Evolutionary conservation across 495 filamentous ascomycete species (phyloP), one percentile per base, ranked within the genome.

Genomic region (Talaromyces proteolyticus): DNA sequence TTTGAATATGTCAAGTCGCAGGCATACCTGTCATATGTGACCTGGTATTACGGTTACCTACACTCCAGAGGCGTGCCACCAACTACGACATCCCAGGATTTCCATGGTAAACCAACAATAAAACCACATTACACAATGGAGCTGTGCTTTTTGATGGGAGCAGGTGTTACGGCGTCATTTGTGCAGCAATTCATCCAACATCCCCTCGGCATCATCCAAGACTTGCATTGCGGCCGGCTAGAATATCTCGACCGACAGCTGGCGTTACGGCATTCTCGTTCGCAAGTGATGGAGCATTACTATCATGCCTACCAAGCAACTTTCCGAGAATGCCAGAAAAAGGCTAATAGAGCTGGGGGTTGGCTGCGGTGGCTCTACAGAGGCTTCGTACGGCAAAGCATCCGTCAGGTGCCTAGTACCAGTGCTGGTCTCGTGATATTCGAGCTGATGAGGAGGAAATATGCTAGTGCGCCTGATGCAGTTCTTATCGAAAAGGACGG

Each of bases 1-100:
- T 96, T 96, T 56, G 91, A 96, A 66, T 91, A 81, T 45, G 69
- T 94, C 56, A 95, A 96, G 62, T 84, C 85, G 7, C 91, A 95
- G 62, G 74, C 74, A 8, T 95, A 91, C 67, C 93, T 93, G 64
- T 74, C 68, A 14, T 96, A 89, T 59, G 72, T 94, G 25, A 82
- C 80, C 18, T 80, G 79, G 68, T 89, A 85, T 56, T 96, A 95
- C 57, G 84, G 87, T 8, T 74, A 75, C 25, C 54, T 80, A 20
- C 67, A 67, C 43, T 66, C 68, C 36, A 16, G 49, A 43, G 42
- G 67, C 72, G 25, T 57, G 63, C 38, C 47, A n/a, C 37, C 23
- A 54, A 76, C 19, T 54, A 72, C 38, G 12, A 22, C 47, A 16
- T 21, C 38, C 11, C 42, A 46, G 24, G 57, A 54, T 23, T 24